These are phyloP conservation scores for Beta vulgaris DNA, from an alignment of 148 eudicot genomes.

Conservation along the genomic window DNA sequence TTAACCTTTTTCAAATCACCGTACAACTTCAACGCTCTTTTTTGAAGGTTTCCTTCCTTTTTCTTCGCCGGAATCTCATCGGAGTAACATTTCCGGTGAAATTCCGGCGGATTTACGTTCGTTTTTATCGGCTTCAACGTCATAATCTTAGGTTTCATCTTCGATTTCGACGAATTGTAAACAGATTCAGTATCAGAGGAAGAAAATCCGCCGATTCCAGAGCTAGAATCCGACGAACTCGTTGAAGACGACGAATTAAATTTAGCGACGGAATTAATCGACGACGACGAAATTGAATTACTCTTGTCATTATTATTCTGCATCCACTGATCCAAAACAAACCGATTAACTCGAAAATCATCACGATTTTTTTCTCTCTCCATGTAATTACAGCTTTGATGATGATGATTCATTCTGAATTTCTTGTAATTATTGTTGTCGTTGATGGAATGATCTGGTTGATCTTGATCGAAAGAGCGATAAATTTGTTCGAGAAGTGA, in stretches of 20 bases:
- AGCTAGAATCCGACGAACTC: conserved; percentile 35
- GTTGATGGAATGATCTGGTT: neutral
- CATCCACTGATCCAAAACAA: conserved; percentile 56
- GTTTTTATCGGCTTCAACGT: conserved; percentile 29
- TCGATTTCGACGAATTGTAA: conserved; percentile 16
- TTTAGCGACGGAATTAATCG: neutral
- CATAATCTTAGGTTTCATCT: neutral
- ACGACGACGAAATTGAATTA: conserved; percentile 7
- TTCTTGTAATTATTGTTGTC: neutral
- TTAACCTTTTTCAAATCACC: conserved; percentile 75
- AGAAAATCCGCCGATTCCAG: conserved; percentile 31
- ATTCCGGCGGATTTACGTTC: conserved; percentile 2
- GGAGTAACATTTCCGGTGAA: conserved; percentile 42
- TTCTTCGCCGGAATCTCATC: conserved; percentile 25
- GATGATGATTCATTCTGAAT: conserved; percentile 20
- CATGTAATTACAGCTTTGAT: conserved; percentile 13
- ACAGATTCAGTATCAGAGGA: conserved; percentile 32
- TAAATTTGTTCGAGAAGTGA: conserved; percentile 80
- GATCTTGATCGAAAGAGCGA: conserved; percentile 55
- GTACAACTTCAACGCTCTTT: conserved; percentile 68
- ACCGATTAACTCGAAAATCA: conserved; percentile 26
- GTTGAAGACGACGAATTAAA: conserved; percentile 27
- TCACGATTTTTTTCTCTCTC: conserved; percentile 21
- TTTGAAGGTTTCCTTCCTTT: conserved; percentile 26
- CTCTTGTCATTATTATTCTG: conserved; percentile 13